Percentiles rank a stretch among this genome's conserved stretches.
These are phyloP conservation scores for Suillus sp. DNA, from an alignment of 768 basidiomycete genomes.

Conservation along the genomic window DNA sequence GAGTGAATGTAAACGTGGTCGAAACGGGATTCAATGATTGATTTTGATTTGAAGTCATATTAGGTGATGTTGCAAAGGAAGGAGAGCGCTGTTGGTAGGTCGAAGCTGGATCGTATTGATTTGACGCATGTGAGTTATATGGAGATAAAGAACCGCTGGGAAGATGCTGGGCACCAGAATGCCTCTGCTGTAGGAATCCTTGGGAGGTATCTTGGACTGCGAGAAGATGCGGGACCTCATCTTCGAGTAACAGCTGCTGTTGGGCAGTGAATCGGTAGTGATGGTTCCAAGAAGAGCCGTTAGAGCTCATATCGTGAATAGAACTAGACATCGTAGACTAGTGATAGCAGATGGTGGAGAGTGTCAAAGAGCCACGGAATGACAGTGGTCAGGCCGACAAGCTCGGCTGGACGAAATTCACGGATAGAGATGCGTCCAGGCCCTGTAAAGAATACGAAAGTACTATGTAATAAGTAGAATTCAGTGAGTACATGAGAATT, in stretches of 20 bases:
- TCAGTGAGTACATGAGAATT: not conserved
- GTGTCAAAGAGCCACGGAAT: not conserved
- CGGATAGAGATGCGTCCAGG: not conserved
- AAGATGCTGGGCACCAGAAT: conserved; percentile 7
- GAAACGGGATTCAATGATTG: conserved; percentile 14
- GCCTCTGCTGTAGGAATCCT: conserved; percentile 19
- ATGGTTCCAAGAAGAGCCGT: conserved; percentile 26
- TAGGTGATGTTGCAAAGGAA: conserved; percentile 16
- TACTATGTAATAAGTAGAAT: not conserved
- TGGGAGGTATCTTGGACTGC: conserved; percentile 13
- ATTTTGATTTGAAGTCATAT: conserved; percentile 14
- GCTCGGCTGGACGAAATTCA: not conserved
- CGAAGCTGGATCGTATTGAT: conserved; percentile 17
- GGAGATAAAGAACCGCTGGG: conserved; percentile 9
- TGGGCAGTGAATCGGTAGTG: conserved; percentile 15
- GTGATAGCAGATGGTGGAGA: not conserved
- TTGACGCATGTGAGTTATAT: conserved; percentile 19
- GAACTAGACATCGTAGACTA: conserved; percentile 28
- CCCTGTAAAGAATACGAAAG: not conserved
- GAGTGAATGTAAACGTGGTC: conserved; percentile 21
- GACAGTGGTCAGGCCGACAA: conserved; percentile 13
- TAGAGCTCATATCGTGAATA: conserved; percentile 15
- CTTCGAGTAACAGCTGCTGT: conserved; percentile 32
- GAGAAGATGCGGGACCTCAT: conserved; percentile 24
- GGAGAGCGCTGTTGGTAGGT: conserved; percentile 11